phyloP scores from a whole-genome alignment of 768 basidiomycete species.

The Serendipita sp. region DNA sequence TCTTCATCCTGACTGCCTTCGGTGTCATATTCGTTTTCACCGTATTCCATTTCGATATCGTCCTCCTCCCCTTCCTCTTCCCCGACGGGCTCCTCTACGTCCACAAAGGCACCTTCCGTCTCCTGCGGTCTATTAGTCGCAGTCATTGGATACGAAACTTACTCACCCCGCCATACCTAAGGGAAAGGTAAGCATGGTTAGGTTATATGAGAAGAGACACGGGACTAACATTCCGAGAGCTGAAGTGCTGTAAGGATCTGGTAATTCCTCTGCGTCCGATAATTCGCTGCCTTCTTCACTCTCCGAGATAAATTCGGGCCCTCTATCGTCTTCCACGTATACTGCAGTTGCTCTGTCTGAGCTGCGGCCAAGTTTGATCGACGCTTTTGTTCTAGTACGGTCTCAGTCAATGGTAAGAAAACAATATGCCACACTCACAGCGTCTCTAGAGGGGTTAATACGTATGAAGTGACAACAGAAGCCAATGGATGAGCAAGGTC shows the following conservation, averaged over 20 bases:
- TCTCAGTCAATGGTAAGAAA: slow-evolving; percentile 6
- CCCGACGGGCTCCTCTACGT: slow-evolving; percentile 37
- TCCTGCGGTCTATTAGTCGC: slow-evolving; percentile 32
- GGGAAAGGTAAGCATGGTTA: neutral
- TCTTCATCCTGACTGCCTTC: slow-evolving; percentile 49
- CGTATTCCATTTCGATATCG: slow-evolving; percentile 24
- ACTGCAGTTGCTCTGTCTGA: slow-evolving; percentile 19
- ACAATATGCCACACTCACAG: slow-evolving; percentile 37
- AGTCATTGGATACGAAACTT: neutral
- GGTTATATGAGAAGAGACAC: neutral
- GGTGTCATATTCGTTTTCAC: slow-evolving; percentile 9
- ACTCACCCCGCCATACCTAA: slow-evolving; percentile 65
- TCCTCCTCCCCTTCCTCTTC: slow-evolving; percentile 73
- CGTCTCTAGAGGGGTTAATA: slow-evolving; percentile 77
- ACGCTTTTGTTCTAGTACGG: slow-evolving; percentile 63
- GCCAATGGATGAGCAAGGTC: slow-evolving; percentile 89
- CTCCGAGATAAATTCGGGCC: slow-evolving; percentile 20
- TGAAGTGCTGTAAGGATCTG: slow-evolving; percentile 90
- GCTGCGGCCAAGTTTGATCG: slow-evolving; percentile 92
- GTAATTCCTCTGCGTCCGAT: slow-evolving; percentile 49
- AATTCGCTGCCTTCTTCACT: slow-evolving; percentile 44
- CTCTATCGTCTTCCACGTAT: slow-evolving; percentile 13
- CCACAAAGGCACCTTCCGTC: slow-evolving; percentile 40
- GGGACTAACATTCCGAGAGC: slow-evolving; percentile 74
- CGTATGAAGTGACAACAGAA: slow-evolving; percentile 65